Evolutionary conservation across 495 filamentous ascomycete genomes (phyloP).

Genomic region (Daldinia concentrica): DNA sequence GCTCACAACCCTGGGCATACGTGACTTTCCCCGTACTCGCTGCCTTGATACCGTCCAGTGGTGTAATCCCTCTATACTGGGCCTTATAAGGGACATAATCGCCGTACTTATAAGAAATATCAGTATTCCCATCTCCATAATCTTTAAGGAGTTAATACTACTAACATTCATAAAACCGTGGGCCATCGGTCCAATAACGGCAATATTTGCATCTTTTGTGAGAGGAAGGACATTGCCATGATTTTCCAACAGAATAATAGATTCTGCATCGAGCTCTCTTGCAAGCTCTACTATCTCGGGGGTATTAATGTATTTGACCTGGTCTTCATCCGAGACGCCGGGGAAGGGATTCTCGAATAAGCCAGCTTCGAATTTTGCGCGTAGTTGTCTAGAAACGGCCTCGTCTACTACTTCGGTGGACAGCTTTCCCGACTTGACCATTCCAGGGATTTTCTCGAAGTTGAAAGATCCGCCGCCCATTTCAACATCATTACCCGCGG

Average conservation of each 20-base stretch:
- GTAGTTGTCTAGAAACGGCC: conserved; percentile 69
- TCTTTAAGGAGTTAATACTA: neutral
- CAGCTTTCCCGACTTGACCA: conserved; percentile 67
- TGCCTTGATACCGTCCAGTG: conserved; percentile 70
- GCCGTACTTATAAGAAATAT: conserved; percentile 60
- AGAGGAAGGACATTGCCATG: conserved; percentile 68
- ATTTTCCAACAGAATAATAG: conserved; percentile 76
- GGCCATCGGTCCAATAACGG: conserved; percentile 80
- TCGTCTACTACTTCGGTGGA: conserved; percentile 65
- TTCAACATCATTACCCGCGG: conserved; percentile 76
- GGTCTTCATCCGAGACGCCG: conserved; percentile 61
- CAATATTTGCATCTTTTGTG: conserved; percentile 66
- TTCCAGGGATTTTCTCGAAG: conserved; percentile 70
- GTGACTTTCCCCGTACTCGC: conserved; percentile 65
- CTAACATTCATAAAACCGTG: conserved; percentile 74
- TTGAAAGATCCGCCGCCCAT: conserved; percentile 80
- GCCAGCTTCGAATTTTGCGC: conserved; percentile 71
- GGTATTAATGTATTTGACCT: conserved; percentile 66
- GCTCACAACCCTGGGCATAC: conserved; percentile 74
- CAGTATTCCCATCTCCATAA: neutral
- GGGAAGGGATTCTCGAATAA: conserved; percentile 73
- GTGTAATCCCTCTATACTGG: conserved; percentile 70
- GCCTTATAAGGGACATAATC: conserved; percentile 72
- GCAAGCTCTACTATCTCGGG: conserved; percentile 64
- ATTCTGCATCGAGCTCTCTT: conserved; percentile 69